phyloP scores from a whole-genome alignment of 352 stramenopile genomes.

The Globisporangium apiculatum region DNA sequence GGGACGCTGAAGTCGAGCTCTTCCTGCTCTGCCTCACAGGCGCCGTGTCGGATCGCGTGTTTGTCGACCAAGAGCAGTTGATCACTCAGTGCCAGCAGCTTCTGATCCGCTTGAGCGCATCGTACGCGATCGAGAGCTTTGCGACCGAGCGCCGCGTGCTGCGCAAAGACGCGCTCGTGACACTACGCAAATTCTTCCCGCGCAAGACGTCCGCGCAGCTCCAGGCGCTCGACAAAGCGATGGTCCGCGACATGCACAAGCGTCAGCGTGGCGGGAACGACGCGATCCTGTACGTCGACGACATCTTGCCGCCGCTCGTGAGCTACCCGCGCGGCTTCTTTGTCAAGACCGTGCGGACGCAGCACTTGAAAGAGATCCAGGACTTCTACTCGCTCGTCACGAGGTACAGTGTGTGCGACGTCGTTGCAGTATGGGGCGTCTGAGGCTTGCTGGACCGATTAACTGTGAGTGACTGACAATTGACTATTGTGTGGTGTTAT shows the following conservation, averaged over 20 bases:
- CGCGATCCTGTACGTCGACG: conserved; percentile 66
- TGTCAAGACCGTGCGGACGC: conserved; percentile 66
- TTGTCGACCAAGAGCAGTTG: conserved; percentile 67
- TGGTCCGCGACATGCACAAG: conserved; percentile 78
- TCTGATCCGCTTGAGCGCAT: conserved; percentile 36
- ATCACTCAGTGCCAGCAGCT: conserved; percentile 42
- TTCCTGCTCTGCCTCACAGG: conserved; percentile 67
- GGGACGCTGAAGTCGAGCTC: conserved; percentile 75
- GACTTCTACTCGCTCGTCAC: conserved; percentile 58
- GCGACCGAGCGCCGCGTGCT: conserved; percentile 41
- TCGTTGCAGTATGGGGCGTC: too few species aligned
- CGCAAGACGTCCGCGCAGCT: conserved; percentile 68
- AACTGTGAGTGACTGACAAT: background rate
- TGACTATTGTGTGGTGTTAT: background rate
- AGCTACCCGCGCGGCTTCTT: conserved; percentile 62
- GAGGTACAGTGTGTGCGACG: conserved; percentile 20
- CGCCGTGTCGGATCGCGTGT: conserved; percentile 62
- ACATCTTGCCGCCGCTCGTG: conserved; percentile 43
- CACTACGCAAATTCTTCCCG: conserved; percentile 71
- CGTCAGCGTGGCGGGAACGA: conserved; percentile 63
- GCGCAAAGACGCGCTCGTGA: conserved; percentile 66
- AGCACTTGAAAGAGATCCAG: conserved; percentile 83
- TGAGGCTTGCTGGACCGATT: background rate
- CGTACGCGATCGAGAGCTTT: conserved; percentile 56
- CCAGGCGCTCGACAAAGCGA: conserved; percentile 65